phyloP scores from a whole-genome alignment of 345 rosid species.

The Dipteronia sinensis region DNA sequence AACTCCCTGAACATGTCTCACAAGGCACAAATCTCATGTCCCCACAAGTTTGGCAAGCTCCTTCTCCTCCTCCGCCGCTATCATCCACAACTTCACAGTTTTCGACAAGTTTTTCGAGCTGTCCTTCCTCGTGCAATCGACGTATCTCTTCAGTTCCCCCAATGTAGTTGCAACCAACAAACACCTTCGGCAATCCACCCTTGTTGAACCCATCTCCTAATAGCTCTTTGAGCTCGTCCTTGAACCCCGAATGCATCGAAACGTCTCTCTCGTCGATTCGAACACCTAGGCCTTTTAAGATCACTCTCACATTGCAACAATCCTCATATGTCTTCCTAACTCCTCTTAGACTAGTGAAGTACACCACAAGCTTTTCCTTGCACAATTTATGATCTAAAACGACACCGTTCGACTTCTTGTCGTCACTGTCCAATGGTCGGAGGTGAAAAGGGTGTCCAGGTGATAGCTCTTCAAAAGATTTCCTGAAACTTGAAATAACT shows the following conservation, averaged over 20 bases:
- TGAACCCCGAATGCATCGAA: conserved; percentile 90
- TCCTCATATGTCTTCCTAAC: conserved; percentile 88
- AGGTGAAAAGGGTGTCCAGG: conserved; percentile 61
- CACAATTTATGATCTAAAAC: conserved; percentile 21
- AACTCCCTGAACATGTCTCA: conserved; percentile 90
- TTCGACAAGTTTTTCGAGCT: conserved; percentile 64
- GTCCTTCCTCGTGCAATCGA: conserved; percentile 77
- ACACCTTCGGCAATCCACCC: conserved; percentile 67
- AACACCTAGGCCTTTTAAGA: conserved; percentile 59
- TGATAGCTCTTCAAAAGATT: conserved; percentile 58
- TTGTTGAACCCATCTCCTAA: conserved; percentile 41
- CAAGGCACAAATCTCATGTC: conserved; percentile 92
- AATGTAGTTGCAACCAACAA: conserved; percentile 65
- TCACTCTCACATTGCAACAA: conserved; percentile 63
- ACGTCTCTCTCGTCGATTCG: conserved; percentile 80
- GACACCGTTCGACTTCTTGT: conserved; percentile 9
- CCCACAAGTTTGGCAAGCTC: conserved; percentile 82
- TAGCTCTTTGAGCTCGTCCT: conserved; percentile 67
- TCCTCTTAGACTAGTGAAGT: conserved; percentile 84
- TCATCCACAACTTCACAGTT: conserved; percentile 57
- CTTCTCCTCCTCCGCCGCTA: not conserved
- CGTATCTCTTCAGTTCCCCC: conserved; percentile 85
- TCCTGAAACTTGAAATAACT: conserved; percentile 59
- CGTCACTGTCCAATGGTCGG: conserved; percentile 30
- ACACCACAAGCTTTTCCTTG: conserved; percentile 58